Evolutionary conservation across 352 stramenopile genomes (phyloP), one percentile per base, ranked within the genome.

Genomic region (Halophytophthora batemanensis): DNA sequence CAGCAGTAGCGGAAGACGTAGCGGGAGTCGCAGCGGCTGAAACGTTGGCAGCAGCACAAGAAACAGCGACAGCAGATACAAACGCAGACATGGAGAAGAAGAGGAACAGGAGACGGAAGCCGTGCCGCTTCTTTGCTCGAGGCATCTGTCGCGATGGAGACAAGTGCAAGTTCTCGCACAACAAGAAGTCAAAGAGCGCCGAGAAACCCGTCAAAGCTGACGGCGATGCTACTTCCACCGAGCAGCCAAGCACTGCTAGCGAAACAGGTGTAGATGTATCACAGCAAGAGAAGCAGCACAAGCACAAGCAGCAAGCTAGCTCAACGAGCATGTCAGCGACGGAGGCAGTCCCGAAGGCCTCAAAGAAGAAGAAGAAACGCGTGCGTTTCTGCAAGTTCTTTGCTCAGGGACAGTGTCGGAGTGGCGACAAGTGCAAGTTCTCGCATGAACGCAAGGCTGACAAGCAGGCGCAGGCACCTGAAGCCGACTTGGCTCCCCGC

Each of bases 391-490:
- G 77, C 62, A 79, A 74, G 45, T 87, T 76, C 60, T 83, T 74
- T 35, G 65, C 57, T 0, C 71, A 72, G n/a, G 63, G 68, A 15
- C 63, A 64, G 18, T 88, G 77, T 41, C 64, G 63, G 13, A 53
- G 78, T 18, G 77, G 69, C 37, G 76, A 86, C n/a, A 56, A 66
- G 1, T 91, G 81, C 65, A 84, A 80, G 45, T 91, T 85, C 29
- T 66, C 66, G 4, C 77, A 87, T 43, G 63, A 64, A 5, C 1
- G 53, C 10, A 82, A 69, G 3, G 25, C 2, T 17, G 23, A 55
- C 13, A 61, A 40, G 21, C 45, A 45, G 17, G 35, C 38, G 19
- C 0, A 31, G 25, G 8, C 4, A 8, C 4, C 25, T 4, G 25
- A 31, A 8, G 25, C 36, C 21, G 41, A 43, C 17, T 6, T 11